These are phyloP conservation scores for Blastobotrys attinorum DNA, from an alignment of 805 yeast genomes.

Conservation along the genomic window DNA sequence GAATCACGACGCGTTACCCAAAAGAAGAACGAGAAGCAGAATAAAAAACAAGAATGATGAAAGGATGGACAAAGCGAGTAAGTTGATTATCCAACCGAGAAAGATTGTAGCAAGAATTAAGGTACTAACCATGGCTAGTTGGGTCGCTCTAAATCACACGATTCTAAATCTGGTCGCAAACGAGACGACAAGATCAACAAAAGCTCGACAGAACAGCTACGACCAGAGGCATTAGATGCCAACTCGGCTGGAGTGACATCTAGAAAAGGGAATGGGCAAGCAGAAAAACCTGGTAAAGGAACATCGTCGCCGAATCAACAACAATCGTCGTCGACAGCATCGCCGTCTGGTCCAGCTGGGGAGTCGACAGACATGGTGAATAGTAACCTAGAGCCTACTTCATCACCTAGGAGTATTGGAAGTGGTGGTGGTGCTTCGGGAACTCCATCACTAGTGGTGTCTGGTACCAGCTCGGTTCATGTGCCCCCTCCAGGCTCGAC, in stretches of 20 bases:
- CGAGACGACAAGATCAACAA: slow-evolving; percentile 6
- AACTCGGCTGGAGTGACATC: slow-evolving; percentile 7
- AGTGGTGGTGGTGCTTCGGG: too few relatives aligned
- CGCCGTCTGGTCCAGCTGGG: slow-evolving; percentile 6
- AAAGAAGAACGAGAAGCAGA: slow-evolving; percentile 1
- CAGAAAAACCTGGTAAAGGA: background rate
- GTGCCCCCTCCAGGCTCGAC: slow-evolving; percentile 29
- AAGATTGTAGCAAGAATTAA: background rate
- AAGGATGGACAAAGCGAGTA: slow-evolving; percentile 33
- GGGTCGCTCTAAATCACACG: slow-evolving; percentile 16
- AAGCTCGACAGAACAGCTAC: slow-evolving; percentile 8
- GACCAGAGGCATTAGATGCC: slow-evolving; percentile 12
- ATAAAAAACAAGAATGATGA: slow-evolving; percentile 24
- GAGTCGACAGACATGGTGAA: too few relatives aligned
- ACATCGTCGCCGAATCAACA: background rate
- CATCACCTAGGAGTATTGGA: slow-evolving; percentile 3
- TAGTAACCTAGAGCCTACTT: slow-evolving; percentile 2
- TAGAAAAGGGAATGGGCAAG: background rate
- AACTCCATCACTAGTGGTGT: slow-evolving; percentile 14
- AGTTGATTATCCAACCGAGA: slow-evolving; percentile 3
- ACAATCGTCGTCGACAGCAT: slow-evolving; percentile 1
- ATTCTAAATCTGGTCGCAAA: slow-evolving; percentile 9
- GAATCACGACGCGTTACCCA: too few relatives aligned
- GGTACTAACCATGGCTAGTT: slow-evolving; percentile 8
- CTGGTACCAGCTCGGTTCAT: slow-evolving; percentile 13